Base-by-base conservation (phyloP, 768 basidiomycete genomes). In the Boletus insuetus region DNA sequence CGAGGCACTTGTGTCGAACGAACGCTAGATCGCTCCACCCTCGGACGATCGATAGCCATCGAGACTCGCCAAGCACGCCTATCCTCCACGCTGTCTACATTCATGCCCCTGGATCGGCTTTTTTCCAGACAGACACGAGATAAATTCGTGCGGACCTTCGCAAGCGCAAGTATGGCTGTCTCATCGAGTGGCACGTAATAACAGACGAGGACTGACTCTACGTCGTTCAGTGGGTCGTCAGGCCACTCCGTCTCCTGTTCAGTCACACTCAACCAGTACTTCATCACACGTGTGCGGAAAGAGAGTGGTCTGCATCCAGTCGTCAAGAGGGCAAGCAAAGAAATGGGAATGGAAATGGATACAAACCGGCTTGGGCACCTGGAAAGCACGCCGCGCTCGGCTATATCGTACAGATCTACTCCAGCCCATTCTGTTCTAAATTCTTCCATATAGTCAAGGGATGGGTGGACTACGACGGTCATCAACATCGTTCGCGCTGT, bases 341-440 rank as follows among this genome's bases (percentile, higher is more conserved):
- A 16, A 14, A 24, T 14, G 17, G 6, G 9, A 13, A 3, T 6
- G 2, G 13, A 20, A 11, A 35, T 22, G n/a, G 22, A 42, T 26
- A 44, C 56, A 24, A 14, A 64, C 64, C 53, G 55, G 20, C 56
- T 52, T 20, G 32, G 44, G 22, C 40, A 45, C 46, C 49, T 26
- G 24, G 11, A 14, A 14, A 58, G 4, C n/a, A 4, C 3, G 34
- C 51, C 54, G 10, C 32, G 38, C 35, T 61, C 42, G 1, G 59
- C 56, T 26, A 52, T 39, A 16, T 55, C 63, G 14, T 52, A 44
- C 17, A 44, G 38, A 40, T 51, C 53, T 22, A 58, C 48, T 3
- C 19, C 24, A 11, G 4, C 19, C 42, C 32, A 20, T 37, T 34
- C 42, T 12, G 19, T 20, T 34, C 26, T 42, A 31, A 35, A 42